phyloP scores from a whole-genome alignment of 2,329 filamentous ascomycete species.

The Aspergillus arachidicola region DNA sequence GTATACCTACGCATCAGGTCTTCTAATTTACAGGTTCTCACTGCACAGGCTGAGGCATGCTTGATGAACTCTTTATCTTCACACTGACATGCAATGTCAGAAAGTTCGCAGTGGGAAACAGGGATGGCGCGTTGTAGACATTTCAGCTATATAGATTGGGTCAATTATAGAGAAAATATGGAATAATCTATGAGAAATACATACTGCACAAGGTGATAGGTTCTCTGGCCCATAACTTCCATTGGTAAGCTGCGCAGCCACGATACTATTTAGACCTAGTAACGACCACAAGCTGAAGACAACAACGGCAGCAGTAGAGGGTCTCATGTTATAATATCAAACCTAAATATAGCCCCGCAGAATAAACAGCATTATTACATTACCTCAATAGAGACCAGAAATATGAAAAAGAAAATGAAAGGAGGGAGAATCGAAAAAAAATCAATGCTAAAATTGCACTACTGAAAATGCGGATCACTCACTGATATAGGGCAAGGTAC shows the following conservation, averaged over 20 bases:
- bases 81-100: slow-evolving; percentile 3
- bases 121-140: background rate
- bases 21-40: background rate
- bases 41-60: background rate
- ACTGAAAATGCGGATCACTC: background rate
- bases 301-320: background rate
- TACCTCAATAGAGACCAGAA: background rate
- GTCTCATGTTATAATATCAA: background rate
- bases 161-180: background rate
- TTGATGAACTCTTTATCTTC: background rate
- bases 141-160: background rate
- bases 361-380: background rate
- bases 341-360: background rate
- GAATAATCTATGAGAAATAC: background rate
- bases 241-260: background rate
- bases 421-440: background rate
- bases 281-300: background rate
- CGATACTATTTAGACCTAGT: background rate
- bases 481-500: background rate
- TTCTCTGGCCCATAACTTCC: background rate
- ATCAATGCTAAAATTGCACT: too few relatives aligned
- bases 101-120: background rate
- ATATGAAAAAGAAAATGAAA: background rate
- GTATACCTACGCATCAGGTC: background rate
- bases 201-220: slow-evolving; percentile 3